Percentiles rank a stretch among this genome's conserved stretches.
Conservation (phyloP, 2,329 filamentous ascomycete genomes). For the Ascochyta lentis region DNA sequence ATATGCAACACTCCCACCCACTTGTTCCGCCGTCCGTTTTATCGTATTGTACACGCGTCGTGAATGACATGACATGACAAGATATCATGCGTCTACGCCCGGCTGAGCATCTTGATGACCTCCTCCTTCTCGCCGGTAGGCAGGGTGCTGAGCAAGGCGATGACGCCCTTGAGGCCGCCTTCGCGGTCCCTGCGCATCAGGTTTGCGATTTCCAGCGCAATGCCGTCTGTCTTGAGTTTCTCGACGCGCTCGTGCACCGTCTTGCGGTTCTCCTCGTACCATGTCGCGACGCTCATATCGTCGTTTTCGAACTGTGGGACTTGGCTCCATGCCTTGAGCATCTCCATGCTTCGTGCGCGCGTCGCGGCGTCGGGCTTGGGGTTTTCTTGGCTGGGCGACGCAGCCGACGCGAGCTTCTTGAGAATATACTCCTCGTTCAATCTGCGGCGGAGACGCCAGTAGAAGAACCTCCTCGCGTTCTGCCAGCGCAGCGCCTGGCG, state of each 20-base stretch:
- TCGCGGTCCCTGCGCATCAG: constrained; percentile 70
- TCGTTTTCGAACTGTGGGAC: constrained; percentile 77
- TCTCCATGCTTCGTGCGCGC: constrained; percentile 72
- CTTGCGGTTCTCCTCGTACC: constrained; percentile 96
- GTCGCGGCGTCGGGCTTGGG: constrained; percentile 51
- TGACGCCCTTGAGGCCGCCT: constrained; percentile 81
- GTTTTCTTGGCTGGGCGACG: constrained; percentile 50
- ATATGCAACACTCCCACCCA: not conserved
- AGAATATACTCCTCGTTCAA: constrained; percentile 97
- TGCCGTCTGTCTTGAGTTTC: constrained; percentile 76
- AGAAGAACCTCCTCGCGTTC: constrained; percentile 95
- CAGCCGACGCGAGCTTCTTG: constrained; percentile 74
- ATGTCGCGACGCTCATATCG: constrained; percentile 84
- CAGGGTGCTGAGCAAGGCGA: constrained; percentile 84
- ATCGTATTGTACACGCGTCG: constrained; percentile 8
- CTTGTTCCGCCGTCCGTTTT: not conserved
- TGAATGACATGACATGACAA: not conserved
- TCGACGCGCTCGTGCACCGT: constrained; percentile 84
- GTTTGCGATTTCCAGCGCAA: constrained; percentile 73
- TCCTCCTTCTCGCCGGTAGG: constrained; percentile 88
- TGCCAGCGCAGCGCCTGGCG: constrained; percentile 83
- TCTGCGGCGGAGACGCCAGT: constrained; percentile 97
- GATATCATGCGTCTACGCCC: too few species aligned
- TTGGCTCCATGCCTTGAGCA: constrained; percentile 82
- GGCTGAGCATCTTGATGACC: constrained; percentile 66